phyloP scores from a whole-genome alignment of 495 filamentous ascomycete genomes.

The Daldinia bambusicola region DNA sequence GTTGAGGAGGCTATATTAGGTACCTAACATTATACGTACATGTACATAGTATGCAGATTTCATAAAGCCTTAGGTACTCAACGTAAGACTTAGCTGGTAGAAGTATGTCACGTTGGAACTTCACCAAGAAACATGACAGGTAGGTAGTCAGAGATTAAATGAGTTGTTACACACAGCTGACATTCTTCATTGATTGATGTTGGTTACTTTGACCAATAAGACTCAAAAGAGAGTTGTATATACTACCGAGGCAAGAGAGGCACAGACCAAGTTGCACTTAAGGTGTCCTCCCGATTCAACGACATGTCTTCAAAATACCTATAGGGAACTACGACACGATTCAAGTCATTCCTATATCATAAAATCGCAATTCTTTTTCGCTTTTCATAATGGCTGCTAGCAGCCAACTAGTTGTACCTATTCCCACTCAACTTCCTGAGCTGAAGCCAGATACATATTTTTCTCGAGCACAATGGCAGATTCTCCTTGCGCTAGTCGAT shows the following conservation, averaged over 20 bases:
- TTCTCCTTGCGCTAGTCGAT: constrained; percentile 50
- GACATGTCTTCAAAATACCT: not conserved
- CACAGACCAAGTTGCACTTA: not conserved
- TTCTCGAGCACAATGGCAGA: constrained; percentile 50
- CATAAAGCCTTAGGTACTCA: not conserved
- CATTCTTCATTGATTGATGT: not conserved
- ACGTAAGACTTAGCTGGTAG: too few species aligned
- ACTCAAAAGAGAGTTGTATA: not conserved
- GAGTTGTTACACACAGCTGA: not conserved
- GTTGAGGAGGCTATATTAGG: not conserved
- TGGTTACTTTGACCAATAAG: not conserved
- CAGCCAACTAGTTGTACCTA: constrained; percentile 39
- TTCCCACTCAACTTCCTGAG: constrained; percentile 44
- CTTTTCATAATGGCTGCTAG: constrained; percentile 26
- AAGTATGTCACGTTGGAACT: too few species aligned
- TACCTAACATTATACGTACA: too few species aligned
- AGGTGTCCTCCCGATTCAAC: not conserved
- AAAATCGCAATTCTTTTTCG: not conserved
- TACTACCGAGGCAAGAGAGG: not conserved
- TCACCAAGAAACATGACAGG: not conserved
- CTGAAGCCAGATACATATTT: constrained; percentile 46
- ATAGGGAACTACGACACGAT: not conserved
- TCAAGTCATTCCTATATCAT: not conserved
- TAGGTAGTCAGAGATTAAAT: not conserved
- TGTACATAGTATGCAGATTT: too few species aligned